Evolutionary conservation across 2,329 filamentous ascomycete genomes (phyloP).

Genomic region (Arachnomyces sp.): DNA sequence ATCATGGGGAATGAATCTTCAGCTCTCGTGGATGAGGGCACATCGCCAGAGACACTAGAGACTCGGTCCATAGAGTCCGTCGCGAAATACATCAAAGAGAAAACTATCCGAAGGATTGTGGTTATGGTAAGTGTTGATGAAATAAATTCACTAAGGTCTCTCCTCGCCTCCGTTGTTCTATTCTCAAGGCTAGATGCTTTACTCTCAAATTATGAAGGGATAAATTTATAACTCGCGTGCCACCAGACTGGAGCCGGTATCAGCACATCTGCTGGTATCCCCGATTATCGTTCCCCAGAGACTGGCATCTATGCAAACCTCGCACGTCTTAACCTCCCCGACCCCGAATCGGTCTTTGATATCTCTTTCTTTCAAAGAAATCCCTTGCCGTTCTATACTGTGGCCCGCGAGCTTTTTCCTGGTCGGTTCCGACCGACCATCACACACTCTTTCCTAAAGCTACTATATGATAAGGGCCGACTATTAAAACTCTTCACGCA

Average conservation of each 20-base stretch:
- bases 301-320: slow-evolving; percentile 94
- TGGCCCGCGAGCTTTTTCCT: slow-evolving; percentile 87
- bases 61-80: slow-evolving; percentile 65
- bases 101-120: slow-evolving; percentile 62
- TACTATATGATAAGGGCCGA: slow-evolving; percentile 67
- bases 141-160: neutral
- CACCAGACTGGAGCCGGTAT: slow-evolving; percentile 74
- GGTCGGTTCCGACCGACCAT: slow-evolving; percentile 83
- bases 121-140: slow-evolving; percentile 56
- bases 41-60: slow-evolving; percentile 57
- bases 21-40: slow-evolving; percentile 55
- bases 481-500: slow-evolving; percentile 88
- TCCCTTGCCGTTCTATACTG: slow-evolving; percentile 82
- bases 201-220: slow-evolving; percentile 1
- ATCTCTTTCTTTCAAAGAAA: slow-evolving; percentile 80
- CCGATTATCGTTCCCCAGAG: slow-evolving; percentile 88
- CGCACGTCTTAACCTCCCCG: slow-evolving; percentile 72
- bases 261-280: slow-evolving; percentile 56
- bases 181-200: slow-evolving; percentile 7
- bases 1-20: slow-evolving; percentile 83
- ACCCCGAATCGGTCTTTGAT: slow-evolving; percentile 90
- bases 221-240: neutral
- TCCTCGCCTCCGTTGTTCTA: neutral
- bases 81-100: slow-evolving; percentile 71
- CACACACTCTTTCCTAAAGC: slow-evolving; percentile 77